Evolutionary conservation across 257 asterid species (phyloP).

Genomic region (Nemophila menziesii): DNA sequence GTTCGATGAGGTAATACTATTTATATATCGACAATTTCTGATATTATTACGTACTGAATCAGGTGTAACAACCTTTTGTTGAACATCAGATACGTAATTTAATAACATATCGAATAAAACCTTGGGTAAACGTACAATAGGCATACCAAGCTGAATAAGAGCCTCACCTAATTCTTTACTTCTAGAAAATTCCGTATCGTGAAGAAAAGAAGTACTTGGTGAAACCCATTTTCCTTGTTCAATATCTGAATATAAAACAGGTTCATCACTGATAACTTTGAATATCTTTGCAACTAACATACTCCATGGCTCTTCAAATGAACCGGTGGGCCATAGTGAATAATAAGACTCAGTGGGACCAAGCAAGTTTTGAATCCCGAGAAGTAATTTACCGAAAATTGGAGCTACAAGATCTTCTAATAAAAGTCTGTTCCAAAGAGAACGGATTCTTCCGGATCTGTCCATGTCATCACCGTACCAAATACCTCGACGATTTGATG

Average conservation of each 20-base stretch:
- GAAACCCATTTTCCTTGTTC: conserved; percentile 84
- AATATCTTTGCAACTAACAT: conserved; percentile 62
- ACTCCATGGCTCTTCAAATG: conserved; percentile 91
- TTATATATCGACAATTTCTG: conserved; percentile 32
- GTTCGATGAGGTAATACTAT: conserved; percentile 35
- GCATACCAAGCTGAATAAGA: conserved; percentile 82
- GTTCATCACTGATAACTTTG: conserved; percentile 40
- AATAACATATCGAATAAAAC: conserved; percentile 55
- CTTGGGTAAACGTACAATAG: conserved; percentile 68
- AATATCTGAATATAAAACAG: conserved; percentile 55
- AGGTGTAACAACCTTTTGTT: conserved; percentile 68
- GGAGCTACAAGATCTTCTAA: conserved; percentile 88
- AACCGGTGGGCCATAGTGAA: conserved; percentile 85
- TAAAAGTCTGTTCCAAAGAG: conserved; percentile 94
- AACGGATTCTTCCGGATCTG: conserved; percentile 88
- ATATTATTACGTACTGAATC: conserved; percentile 70
- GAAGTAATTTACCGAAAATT: conserved; percentile 52
- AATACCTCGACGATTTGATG: conserved; percentile 95
- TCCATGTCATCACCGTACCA: conserved; percentile 99
- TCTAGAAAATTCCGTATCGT: conserved; percentile 41
- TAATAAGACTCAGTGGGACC: conserved; percentile 58
- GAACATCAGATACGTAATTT: conserved; percentile 32
- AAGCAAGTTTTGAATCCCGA: conserved; percentile 38
- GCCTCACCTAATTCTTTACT: conserved; percentile 51
- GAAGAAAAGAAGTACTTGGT: conserved; percentile 66